Evolutionary conservation across 768 basidiomycete genomes (phyloP).

Genomic region (Dacryopinax primogenitus): DNA sequence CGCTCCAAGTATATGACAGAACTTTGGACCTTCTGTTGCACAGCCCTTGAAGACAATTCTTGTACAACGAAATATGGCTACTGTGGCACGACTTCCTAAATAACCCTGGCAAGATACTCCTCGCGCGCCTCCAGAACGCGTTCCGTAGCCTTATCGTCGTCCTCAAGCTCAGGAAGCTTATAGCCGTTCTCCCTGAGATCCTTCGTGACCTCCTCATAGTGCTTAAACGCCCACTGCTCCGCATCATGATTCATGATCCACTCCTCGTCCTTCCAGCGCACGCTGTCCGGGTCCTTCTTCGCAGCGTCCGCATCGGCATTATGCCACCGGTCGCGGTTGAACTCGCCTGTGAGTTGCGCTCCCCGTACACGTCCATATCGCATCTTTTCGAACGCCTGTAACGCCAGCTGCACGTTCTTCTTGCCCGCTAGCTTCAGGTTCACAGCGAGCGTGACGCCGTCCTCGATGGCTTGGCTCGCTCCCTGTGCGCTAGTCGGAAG

Average conservation of each 20-base stretch:
- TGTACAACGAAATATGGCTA: background rate
- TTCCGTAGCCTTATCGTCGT: background rate
- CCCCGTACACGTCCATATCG: constrained; percentile 11
- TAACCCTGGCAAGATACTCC: background rate
- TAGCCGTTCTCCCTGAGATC: constrained; percentile 23
- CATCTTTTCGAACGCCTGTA: constrained; percentile 9
- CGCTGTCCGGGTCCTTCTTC: background rate
- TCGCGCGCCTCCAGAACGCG: background rate
- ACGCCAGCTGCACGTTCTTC: constrained; percentile 1
- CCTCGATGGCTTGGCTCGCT: constrained; percentile 13
- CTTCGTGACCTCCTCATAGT: constrained; percentile 18
- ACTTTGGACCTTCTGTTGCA: background rate
- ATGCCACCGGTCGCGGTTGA: background rate
- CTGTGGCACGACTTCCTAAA: background rate
- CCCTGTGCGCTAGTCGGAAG: constrained; percentile 16
- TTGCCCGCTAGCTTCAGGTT: constrained; percentile 4
- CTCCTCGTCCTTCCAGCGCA: constrained; percentile 14
- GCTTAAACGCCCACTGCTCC: constrained; percentile 20
- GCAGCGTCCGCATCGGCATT: background rate
- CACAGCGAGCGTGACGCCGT: constrained; percentile 14
- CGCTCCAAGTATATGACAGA: too few species aligned
- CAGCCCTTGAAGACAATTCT: background rate
- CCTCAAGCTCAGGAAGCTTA: constrained; percentile 13
- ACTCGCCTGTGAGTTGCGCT: constrained; percentile 2
- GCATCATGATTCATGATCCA: constrained; percentile 25